Evolutionary conservation across 169 alveolate species (phyloP), one percentile per base, ranked within the genome.

Genomic region (Eimeria brunetti): DNA sequence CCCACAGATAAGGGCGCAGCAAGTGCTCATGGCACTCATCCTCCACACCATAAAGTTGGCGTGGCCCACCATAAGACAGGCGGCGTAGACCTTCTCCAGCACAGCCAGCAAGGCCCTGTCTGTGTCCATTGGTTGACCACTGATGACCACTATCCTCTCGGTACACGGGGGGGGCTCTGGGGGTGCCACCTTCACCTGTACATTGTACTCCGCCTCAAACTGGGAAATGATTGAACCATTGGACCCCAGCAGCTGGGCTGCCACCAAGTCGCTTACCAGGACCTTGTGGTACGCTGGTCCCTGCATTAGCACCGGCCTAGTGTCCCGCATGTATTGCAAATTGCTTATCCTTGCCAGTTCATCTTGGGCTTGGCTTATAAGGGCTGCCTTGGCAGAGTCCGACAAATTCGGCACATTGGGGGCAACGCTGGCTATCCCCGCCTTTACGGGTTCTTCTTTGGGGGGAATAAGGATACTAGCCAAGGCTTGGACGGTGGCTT

Each of bases 161-260:
- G 88, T 81, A 64, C 86, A 75, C 5, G 89, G 89, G 1, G 95
- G 95, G 8, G 81, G 86, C 56, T 90, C 95, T 9, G 95, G 95
- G 20, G 73, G 81, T 18, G 88, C 88, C 38, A 90, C 69, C 84
- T 76, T 90, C 12, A 81, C 95, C 33, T 53, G 89, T 6, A 90
- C 95, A 7, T 62, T 44, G 60, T 56, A 90, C 46, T 75, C 89
- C 49, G 85, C 85, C 33, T 90, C 95, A 30, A 58, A 49, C 62
- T 75, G 86, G 27, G n/a, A 44, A 14, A 85, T 85, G 8, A 85
- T 62, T n/a, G 18, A 60, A 4, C 91, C 91, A n/a, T 62, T 85
- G 56, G 95, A 75, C 27, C 95, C 95, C 27, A 90, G 95, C 22
- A 90, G 95, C 83, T 75, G 95, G 38, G 95, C 88, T n/a, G 95